Conservation (phyloP, 352 stramenopile genomes). For the Pythium chondricola region DNA sequence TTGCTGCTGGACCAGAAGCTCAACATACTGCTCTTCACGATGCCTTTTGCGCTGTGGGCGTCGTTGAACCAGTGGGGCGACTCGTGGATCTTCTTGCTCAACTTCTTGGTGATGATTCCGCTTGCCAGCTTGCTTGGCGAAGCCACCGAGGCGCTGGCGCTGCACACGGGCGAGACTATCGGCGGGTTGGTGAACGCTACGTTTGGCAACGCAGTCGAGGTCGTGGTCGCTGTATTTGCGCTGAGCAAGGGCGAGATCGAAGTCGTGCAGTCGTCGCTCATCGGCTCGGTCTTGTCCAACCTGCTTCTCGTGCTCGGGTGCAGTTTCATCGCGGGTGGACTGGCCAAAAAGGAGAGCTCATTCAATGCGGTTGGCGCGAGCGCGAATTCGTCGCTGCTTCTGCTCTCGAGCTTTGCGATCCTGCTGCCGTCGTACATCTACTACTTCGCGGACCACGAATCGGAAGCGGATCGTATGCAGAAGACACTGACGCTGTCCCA, state of each 20-base stretch:
- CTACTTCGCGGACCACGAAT: slow-evolving; percentile 75
- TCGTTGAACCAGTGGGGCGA: slow-evolving; percentile 62
- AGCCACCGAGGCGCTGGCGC: slow-evolving; percentile 95
- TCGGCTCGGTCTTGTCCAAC: slow-evolving; percentile 98
- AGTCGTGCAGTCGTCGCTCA: slow-evolving; percentile 95
- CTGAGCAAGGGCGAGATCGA: slow-evolving; percentile 91
- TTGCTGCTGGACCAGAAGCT: slow-evolving; percentile 49
- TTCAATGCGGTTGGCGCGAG: slow-evolving; percentile 92
- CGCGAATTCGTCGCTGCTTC: slow-evolving; percentile 93
- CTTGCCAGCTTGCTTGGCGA: slow-evolving; percentile 94
- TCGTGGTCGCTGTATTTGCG: slow-evolving; percentile 95
- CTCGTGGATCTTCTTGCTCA: slow-evolving; percentile 89
- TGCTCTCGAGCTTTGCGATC: slow-evolving; percentile 91
- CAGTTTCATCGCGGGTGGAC: slow-evolving; percentile 91
- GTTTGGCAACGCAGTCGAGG: slow-evolving; percentile 97
- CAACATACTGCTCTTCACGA: slow-evolving; percentile 59
- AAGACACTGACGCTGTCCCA: slow-evolving; percentile 76
- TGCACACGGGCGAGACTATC: slow-evolving; percentile 96
- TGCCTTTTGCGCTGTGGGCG: slow-evolving; percentile 60
- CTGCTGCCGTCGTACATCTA: slow-evolving; percentile 92
- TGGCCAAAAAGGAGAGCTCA: slow-evolving; percentile 72
- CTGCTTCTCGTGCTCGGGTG: slow-evolving; percentile 96
- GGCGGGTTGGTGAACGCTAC: slow-evolving; percentile 97
- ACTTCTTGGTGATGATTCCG: slow-evolving; percentile 96
- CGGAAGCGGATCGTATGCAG: slow-evolving; percentile 54